Evolutionary conservation across 75 land plant genomes (phyloP), one percentile per base, ranked within the genome.

Genomic region (Chamaecyparis obtusa): DNA sequence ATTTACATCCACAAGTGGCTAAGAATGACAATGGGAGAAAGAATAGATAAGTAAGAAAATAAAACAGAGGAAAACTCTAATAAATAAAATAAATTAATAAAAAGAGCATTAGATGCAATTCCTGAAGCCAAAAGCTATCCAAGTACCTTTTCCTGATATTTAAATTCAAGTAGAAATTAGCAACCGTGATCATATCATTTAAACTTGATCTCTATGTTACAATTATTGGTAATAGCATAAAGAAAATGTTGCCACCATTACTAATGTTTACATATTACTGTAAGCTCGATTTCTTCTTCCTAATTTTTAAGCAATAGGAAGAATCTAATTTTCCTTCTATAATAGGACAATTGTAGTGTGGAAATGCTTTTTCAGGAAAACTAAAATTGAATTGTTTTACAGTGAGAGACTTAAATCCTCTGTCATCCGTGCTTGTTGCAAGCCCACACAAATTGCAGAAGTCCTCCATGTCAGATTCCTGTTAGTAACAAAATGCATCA

Each of bases 381-480:
- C 64, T 60, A 54, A 94, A 93, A 85, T 83, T 89, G 41, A 89
- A 74, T 88, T 95, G 98, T 89, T 94, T 95, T 69, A 87, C 87
- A 72, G 88, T 88, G 24, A 96, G 83, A 14, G 87, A 80, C 60
- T 86, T 93, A 6, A 46, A 83, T 85, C 93, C 93, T 17, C 41
- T 51, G 72, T 90, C 91, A 89, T 95, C 94, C 5, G 55, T 85
- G 76, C 88, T 84, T 1, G 88, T 93, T 57, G 89, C 91, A 88
- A 97, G 95, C 35, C 95, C 92, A 90, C 92, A 94, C 13, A 87
- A 57, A 36, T 35, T 86, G 87, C 99, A 97, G 35, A 97, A 86
- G 60, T 89, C 91, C 75, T 94, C 95, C 57, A 90, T 35, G 54
- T 97, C 97, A 43, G 86, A 79, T 81, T 94, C 96, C 99, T 97